These are phyloP conservation scores for Heterobasidion parviporum DNA, from an alignment of 1,284 basidiomycete species.

Conservation along the genomic window DNA sequence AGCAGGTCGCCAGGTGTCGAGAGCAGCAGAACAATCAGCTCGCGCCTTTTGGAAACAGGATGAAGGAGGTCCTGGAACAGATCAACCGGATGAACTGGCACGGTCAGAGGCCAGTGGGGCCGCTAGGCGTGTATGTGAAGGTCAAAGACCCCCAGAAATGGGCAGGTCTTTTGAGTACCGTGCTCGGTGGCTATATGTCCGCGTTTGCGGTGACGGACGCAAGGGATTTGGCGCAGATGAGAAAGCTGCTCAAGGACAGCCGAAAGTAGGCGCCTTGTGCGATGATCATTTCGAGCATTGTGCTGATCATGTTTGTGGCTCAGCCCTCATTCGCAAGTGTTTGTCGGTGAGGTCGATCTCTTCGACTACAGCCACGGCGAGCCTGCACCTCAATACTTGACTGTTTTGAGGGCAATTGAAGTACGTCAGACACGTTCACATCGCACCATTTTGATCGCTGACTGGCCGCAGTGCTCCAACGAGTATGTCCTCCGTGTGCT, in stretches of 20 bases:
- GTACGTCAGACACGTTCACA: constrained; percentile 33
- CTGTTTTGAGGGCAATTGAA: constrained; percentile 79
- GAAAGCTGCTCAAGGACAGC: constrained; percentile 45
- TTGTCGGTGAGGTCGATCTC: constrained; percentile 61
- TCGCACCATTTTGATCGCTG: not conserved
- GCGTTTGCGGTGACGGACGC: constrained; percentile 76
- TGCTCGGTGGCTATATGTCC: constrained; percentile 57
- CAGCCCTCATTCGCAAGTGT: constrained; percentile 40
- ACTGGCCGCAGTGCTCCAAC: constrained; percentile 54
- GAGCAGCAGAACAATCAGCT: constrained; percentile 46
- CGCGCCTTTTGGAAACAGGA: constrained; percentile 56
- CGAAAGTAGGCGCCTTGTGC: constrained; percentile 43
- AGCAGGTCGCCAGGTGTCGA: constrained; percentile 37
- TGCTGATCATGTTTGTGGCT: constrained; percentile 1
- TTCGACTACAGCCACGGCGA: constrained; percentile 74
- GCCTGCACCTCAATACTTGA: constrained; percentile 51
- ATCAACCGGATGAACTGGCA: constrained; percentile 57
- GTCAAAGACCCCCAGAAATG: constrained; percentile 64
- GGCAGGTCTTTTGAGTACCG: constrained; percentile 56
- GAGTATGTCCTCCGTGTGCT: constrained; percentile 75
- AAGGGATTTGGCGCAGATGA: constrained; percentile 58
- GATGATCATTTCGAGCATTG: not conserved
- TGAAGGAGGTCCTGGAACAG: constrained; percentile 48
- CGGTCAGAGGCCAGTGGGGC: constrained; percentile 75
- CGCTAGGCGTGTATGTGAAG: constrained; percentile 77